A percentile compares a stretch with the other conserved stretches of the same genome.
Evolutionary conservation across 352 stramenopile species (phyloP).

Genomic region (Peronosclerospora sorghi): DNA sequence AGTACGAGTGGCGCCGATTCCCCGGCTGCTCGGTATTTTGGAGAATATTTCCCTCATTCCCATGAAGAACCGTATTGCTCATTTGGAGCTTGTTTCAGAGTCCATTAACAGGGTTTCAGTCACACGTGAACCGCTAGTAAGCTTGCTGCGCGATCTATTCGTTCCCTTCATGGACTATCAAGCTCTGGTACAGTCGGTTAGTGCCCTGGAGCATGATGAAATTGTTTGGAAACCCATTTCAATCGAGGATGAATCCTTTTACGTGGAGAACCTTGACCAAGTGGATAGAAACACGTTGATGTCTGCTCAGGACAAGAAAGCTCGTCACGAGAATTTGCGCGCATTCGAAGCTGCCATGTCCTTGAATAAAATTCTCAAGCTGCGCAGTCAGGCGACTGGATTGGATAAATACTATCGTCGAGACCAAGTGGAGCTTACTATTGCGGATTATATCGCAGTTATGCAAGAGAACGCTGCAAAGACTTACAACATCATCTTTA

Average conservation of each 20-base stretch:
- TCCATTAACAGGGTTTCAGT: conserved; percentile 32
- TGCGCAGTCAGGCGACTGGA: conserved; percentile 27
- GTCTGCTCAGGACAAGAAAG: conserved; percentile 33
- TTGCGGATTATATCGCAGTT: conserved; percentile 28
- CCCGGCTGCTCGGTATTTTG: conserved; percentile 43
- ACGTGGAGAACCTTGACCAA: conserved; percentile 37
- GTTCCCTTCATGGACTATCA: conserved; percentile 49
- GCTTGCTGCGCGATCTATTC: conserved; percentile 40
- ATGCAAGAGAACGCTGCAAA: conserved; percentile 30
- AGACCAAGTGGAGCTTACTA: conserved; percentile 28
- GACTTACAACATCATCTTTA: conserved; percentile 43
- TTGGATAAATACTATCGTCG: conserved; percentile 33
- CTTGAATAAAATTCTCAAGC: conserved; percentile 35
- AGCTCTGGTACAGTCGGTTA: conserved; percentile 37
- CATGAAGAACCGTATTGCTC: conserved; percentile 26
- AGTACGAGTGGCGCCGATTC: conserved; percentile 42
- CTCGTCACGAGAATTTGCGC: conserved; percentile 25
- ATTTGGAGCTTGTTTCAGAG: conserved; percentile 29
- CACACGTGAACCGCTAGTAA: conserved; percentile 29
- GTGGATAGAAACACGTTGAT: conserved; percentile 33
- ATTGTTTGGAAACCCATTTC: conserved; percentile 24
- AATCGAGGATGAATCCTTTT: conserved; percentile 40
- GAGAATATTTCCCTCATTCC: conserved; percentile 40
- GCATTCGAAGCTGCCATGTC: conserved; percentile 33
- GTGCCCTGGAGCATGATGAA: conserved; percentile 32